phyloP scores from a whole-genome alignment of 768 basidiomycete genomes.

The Serendipita vermifera region DNA sequence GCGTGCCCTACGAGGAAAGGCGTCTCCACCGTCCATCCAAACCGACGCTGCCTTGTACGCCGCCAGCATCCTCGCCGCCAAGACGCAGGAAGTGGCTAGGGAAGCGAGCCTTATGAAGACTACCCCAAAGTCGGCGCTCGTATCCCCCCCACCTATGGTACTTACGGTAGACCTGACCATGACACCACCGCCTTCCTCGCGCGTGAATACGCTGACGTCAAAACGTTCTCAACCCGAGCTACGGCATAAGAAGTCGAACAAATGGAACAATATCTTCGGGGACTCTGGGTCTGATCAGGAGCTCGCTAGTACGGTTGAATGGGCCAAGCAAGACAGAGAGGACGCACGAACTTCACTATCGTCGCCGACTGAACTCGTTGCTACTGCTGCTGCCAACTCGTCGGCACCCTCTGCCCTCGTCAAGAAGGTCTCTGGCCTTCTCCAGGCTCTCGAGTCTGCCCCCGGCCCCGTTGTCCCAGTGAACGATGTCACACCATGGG shows the following conservation, averaged over 20 bases:
- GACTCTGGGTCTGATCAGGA: conserved; percentile 6
- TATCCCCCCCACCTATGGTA: no score
- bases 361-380: no score
- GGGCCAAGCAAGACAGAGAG: no score
- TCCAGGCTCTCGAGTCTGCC: no score
- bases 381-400: no score
- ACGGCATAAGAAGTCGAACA: conserved; percentile 60
- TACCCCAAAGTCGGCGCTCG: not conserved
- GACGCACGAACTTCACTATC: no score
- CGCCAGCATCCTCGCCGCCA: not conserved
- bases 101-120: conserved; percentile 2
- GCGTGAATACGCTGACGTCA: conserved; percentile 21
- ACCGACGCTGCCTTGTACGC: not conserved
- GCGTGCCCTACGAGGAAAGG: conserved; percentile 68
- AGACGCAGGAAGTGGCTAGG: conserved; percentile 4
- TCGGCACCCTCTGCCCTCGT: no score
- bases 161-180: not conserved
- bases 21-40: conserved; percentile 19
- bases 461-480: no score
- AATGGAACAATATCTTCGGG: conserved; percentile 65
- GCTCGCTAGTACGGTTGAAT: conserved; percentile 18
- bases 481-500: no score
- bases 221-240: not conserved
- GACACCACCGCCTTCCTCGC: conserved; percentile 29
- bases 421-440: no score